Conservation (phyloP, 2,329 filamentous ascomycete genomes). For the Nectriaceae sp. region DNA sequence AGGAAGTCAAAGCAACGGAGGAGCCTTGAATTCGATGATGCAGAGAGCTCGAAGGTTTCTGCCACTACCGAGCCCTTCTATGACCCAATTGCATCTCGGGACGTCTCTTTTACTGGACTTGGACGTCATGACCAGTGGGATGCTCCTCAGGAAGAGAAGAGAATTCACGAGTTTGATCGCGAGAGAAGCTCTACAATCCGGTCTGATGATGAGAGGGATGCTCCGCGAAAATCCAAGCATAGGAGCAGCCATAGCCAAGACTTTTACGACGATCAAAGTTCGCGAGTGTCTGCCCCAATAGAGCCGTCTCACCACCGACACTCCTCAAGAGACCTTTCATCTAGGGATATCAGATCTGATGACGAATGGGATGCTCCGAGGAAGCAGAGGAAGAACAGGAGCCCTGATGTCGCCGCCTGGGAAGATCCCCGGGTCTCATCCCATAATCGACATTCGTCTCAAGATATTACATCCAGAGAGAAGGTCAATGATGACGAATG, state of each 20-base stretch:
- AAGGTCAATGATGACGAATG: not conserved
- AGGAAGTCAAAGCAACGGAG: constrained; percentile 35
- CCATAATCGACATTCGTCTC: not conserved
- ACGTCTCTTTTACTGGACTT: not conserved
- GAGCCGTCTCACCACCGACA: constrained; percentile 17
- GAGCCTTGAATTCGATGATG: constrained; percentile 31
- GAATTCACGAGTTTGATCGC: too few species aligned
- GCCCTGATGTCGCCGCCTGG: not conserved
- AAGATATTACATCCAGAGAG: not conserved
- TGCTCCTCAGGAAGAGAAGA: constrained; percentile 1
- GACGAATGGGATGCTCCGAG: constrained; percentile 18
- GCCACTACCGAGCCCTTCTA: constrained; percentile 33
- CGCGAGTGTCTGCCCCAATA: constrained; percentile 12
- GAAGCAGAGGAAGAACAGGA: constrained; percentile 1
- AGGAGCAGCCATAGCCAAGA: not conserved
- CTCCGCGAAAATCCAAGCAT: constrained; percentile 31
- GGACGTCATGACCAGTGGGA: constrained; percentile 14
- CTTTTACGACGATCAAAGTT: not conserved
- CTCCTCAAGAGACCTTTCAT: constrained; percentile 17
- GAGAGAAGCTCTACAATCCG: too few species aligned
- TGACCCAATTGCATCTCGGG: constrained; percentile 19
- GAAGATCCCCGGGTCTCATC: not conserved
- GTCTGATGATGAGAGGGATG: constrained; percentile 30
- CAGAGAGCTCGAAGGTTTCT: constrained; percentile 25
- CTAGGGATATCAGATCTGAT: constrained; percentile 22